phyloP scores from a whole-genome alignment of 2,329 filamentous ascomycete genomes.

The Fusarium oxysporum region DNA sequence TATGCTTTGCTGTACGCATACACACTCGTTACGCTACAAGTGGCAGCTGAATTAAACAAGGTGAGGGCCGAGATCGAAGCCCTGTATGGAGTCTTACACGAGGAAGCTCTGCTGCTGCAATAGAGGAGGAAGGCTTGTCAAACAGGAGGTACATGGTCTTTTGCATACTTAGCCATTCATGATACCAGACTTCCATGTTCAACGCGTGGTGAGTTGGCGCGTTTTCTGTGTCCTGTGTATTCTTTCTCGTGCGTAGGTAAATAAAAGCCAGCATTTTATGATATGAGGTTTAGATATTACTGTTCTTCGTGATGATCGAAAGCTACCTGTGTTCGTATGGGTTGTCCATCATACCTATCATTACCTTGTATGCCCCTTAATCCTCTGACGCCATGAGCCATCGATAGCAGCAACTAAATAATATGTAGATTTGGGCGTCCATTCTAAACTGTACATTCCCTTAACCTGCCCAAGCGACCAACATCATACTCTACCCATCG shows the following conservation, averaged over 20 bases:
- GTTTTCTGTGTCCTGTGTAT: neutral
- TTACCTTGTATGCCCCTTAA: slow-evolving; percentile 11
- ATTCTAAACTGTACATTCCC: slow-evolving; percentile 69
- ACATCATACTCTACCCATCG: slow-evolving; percentile 91
- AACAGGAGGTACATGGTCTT: slow-evolving; percentile 8
- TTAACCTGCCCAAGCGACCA: slow-evolving; percentile 69
- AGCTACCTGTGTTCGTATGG: neutral
- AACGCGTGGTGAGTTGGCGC: neutral
- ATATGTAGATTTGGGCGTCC: neutral
- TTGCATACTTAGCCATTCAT: slow-evolving; percentile 4
- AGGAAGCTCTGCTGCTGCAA: slow-evolving; percentile 68
- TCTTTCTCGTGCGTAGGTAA: neutral
- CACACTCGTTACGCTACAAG: slow-evolving; percentile 75
- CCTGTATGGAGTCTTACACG: slow-evolving; percentile 71
- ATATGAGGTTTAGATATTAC: neutral
- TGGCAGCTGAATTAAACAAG: slow-evolving; percentile 72
- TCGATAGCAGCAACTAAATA: neutral
- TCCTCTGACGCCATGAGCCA: slow-evolving; percentile 15
- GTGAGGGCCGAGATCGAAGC: slow-evolving; percentile 71
- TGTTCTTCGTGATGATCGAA: neutral
- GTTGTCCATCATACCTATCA: slow-evolving; percentile 25
- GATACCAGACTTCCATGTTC: neutral
- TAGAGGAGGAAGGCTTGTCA: slow-evolving; percentile 45
- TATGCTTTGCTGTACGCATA: slow-evolving; percentile 95
- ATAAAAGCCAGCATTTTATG: slow-evolving; percentile 4